Evolutionary conservation across 352 stramenopile genomes (phyloP), one percentile per base, ranked within the genome.

Genomic region (Aphanomyces stellatus): DNA sequence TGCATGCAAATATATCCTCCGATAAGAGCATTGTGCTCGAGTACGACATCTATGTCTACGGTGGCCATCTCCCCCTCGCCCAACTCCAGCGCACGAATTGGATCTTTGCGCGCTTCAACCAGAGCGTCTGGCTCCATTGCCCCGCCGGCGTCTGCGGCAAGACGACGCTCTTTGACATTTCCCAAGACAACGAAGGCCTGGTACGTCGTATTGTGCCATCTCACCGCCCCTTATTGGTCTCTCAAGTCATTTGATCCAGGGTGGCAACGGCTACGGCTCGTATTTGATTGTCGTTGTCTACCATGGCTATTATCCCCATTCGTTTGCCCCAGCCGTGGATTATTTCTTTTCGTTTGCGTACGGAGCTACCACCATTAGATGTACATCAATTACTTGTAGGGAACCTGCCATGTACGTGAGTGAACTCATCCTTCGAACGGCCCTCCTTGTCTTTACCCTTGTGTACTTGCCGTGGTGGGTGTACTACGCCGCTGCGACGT

Each of bases 271-370:
- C 10, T 90, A 88, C 57, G 73, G 76, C 4, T 79, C 78, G 4
- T 92, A 91, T 48, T 69, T 87, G 62, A 72, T 76, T 19, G 72
- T 81, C 15, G 62, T 92, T 10, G 73, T 80, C 6, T 92, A 87
- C 57, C 76, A 80, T 69, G 81, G 81, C 15, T 69, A 87, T 53
- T 94, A 94, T 66, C 85, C 85, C 1, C 90, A 94, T 57, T 67
- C 73, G 0, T 91, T 90, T 31, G 83, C 80, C 30, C 78, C 79
- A 28, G 65, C 78, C 4, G 73, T 94, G 40, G 64, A 75, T 7
- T 94, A 94, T 69, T 75, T 89, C 27, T 90, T 94, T 62, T 80
- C 79, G 2, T 94, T 88, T 69, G 88, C 83, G 85, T 93, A 81
- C 42, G 81, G 76, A 25, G 6, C 19, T 5, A 51, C 42, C 37